Evolutionary conservation across 768 basidiomycete species (phyloP), one percentile per base, ranked within the genome.

Genomic region (Lactarius psammicola): DNA sequence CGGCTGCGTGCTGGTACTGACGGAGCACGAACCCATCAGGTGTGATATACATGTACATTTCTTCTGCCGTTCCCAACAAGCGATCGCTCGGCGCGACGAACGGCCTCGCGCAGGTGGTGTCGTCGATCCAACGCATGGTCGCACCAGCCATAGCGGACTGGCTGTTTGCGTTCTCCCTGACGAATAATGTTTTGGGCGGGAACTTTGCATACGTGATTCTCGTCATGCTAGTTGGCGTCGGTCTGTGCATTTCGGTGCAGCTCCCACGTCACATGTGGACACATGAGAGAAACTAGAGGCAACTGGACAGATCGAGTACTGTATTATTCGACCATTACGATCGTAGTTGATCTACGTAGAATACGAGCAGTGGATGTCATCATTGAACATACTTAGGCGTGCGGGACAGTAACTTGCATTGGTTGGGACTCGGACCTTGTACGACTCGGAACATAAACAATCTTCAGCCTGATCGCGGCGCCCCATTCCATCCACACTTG

Each of bases 71-170:
- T 0, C 87, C 89, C 2, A 87, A 87, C 61, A 80, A 80, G 30
- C 81, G 83, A 13, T 83, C 85, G 9, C 79, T 89, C 4, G 88
- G 88, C 10, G 83, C 87, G 2, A 87, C 85, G 23, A 89, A 89
- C 67, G 89, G 88, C 63, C 28, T 76, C n/a, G 71, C 72, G 20
- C 72, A 81, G 80, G 70, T 72, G 64, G 65, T 71, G 33, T 72
- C 75, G 33, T 78, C 78, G 38, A 70, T 78, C 66, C 75, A 75
- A 73, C 76, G 80, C 46, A 64, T 76, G 34, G 62, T 82, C 60
- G 88, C 87, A 28, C 86, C 85, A 5, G 82, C 82, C 18, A 69
- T 77, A 3, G 79, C 86, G 3, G 85, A 82, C 65, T 87, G 87
- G 55, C 78, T 88, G 59, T 90, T 86, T 76, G 85, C 88, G 31